Conservation (phyloP, 192 early-diverging fungal genomes). For the Chytriomyces confervae region DNA sequence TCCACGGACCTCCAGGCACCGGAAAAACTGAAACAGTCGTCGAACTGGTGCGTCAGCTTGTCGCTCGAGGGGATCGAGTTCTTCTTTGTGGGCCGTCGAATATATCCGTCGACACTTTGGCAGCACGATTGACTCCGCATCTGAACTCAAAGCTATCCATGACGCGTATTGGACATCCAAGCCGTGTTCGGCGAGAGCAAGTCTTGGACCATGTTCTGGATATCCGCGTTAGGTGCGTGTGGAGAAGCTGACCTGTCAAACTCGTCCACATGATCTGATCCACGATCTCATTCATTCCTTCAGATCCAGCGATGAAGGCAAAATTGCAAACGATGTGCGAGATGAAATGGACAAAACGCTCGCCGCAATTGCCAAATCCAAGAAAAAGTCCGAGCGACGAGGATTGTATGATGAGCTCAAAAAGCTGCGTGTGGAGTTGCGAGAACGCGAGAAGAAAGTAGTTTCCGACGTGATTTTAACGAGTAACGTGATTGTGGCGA, state of each 20-base stretch:
- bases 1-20: constrained; percentile 51
- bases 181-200: constrained; percentile 59
- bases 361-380: constrained; percentile 65
- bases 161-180: constrained; percentile 85
- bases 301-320: constrained; percentile 71
- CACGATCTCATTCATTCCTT: background rate
- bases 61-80: constrained; percentile 61
- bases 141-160: constrained; percentile 56
- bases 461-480: constrained; percentile 62
- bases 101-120: constrained; percentile 86
- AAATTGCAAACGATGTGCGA: constrained; percentile 75
- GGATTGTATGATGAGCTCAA: constrained; percentile 67
- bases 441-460: constrained; percentile 71
- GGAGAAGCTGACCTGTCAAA: no score
- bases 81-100: constrained; percentile 92
- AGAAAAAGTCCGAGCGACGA: constrained; percentile 65
- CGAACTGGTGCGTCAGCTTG: constrained; percentile 83
- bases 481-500: constrained; percentile 76
- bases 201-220: constrained; percentile 77
- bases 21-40: constrained; percentile 90
- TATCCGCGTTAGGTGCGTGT: constrained; percentile 53
- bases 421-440: constrained; percentile 70
- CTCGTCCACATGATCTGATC: background rate
- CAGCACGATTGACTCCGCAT: constrained; percentile 72
- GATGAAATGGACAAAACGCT: constrained; percentile 76